Conservation (phyloP, 257 asterid genomes). For the Sherardia arvensis region DNA sequence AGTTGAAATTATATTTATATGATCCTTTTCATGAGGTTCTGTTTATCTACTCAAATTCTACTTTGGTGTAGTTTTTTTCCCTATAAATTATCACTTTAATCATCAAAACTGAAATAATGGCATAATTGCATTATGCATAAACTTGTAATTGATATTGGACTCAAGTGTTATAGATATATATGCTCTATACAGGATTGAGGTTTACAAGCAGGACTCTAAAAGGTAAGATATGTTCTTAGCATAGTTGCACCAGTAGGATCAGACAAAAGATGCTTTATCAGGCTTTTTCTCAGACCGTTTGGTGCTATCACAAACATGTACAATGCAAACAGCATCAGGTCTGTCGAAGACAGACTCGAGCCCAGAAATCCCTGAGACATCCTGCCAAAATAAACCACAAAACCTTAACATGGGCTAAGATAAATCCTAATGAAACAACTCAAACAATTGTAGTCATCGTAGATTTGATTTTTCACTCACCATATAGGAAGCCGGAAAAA, state of each 20-base stretch:
- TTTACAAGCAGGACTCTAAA: neutral
- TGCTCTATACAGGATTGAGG: neutral
- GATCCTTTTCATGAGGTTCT: no score
- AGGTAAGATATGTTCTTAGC: constrained; percentile 72
- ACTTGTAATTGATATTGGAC: no score
- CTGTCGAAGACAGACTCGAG: constrained; percentile 75
- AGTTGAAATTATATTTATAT: no score
- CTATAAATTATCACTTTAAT: no score
- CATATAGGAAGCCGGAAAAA: constrained; percentile 87
- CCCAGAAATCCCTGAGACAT: constrained; percentile 99
- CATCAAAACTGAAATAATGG: no score
- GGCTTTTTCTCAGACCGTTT: constrained; percentile 78
- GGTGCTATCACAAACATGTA: constrained; percentile 95
- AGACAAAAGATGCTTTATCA: constrained; percentile 79
- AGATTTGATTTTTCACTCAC: constrained; percentile 22
- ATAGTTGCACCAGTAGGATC: constrained; percentile 92
- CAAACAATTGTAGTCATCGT: neutral
- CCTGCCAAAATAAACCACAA: constrained; percentile 34
- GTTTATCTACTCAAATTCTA: no score
- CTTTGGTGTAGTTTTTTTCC: no score
- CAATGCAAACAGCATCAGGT: constrained; percentile 73
- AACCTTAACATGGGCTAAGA: neutral
- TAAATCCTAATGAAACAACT: neutral
- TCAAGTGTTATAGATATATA: neutral
- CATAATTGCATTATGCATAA: no score